phyloP scores from a whole-genome alignment of 345 rosid species.

The Barbarea vulgaris region DNA sequence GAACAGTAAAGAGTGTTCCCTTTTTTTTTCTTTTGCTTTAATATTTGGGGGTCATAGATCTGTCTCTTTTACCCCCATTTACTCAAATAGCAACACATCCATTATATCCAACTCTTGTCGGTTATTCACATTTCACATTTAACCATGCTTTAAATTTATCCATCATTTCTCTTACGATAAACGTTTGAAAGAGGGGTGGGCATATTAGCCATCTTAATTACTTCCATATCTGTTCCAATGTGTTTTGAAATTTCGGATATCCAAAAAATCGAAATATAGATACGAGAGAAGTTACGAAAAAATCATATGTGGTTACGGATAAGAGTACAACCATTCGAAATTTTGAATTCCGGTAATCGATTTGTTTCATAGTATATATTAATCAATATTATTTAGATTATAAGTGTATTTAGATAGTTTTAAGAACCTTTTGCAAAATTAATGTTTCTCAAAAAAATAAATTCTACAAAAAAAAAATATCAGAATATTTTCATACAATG shows the following conservation, averaged over 20 bases:
- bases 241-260: neutral
- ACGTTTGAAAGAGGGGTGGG: neutral
- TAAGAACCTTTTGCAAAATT: neutral
- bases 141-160: neutral
- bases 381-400: neutral
- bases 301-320: neutral
- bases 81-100: constrained; percentile 28
- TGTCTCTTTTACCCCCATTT: constrained; percentile 40
- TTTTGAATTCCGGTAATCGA: neutral
- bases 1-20: constrained; percentile 38
- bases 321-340: too few relatives aligned
- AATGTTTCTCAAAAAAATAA: neutral
- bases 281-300: neutral
- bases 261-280: neutral
- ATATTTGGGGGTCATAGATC: constrained; percentile 32
- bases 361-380: neutral
- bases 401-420: neutral
- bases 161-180: neutral
- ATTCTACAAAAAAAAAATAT: neutral
- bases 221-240: neutral
- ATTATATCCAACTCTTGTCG: constrained; percentile 31
- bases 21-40: constrained; percentile 24
- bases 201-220: neutral
- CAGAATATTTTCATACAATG: too few relatives aligned
- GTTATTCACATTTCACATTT: constrained; percentile 17